Base-by-base conservation (phyloP, 2,329 filamentous ascomycete species). In the Aspergillus transmontanensis region DNA sequence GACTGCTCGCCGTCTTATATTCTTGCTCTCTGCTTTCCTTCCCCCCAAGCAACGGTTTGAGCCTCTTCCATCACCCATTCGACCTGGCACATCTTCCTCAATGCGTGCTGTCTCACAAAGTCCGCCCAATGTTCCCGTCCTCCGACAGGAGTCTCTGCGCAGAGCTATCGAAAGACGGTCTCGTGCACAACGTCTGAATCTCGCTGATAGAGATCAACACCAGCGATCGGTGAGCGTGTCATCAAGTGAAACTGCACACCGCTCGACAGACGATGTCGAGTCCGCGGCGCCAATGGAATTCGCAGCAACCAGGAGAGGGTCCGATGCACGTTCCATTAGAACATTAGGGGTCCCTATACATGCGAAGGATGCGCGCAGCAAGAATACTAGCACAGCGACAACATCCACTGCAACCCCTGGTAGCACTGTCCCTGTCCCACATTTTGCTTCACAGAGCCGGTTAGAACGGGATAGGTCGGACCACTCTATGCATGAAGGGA, bases 21-120 rank as follows among this genome's bases (percentile, higher is more conserved):
- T 87, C 66, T 73, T 88, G 16, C 80, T 88, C 4, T 82, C 86
- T 41, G 83, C 84, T 1, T 88, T 88, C 62, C 72, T 88, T 45
- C 86, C 86, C 12, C 76, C 82, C n/a, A 78, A 79, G 46, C 77
- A 80, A 61, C 76, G 78, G 21, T 66, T 76, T 23, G 79, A 80
- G 21, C 72, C 73, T 9, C 61, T 77, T 26, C 74, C 75, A 6
- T 81, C 79, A 6, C 77, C 77, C 1, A 66, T 78, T 7, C 73
- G 78, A 32, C 78, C 79, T 46, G 75, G 75, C 32, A 81, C 78
- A 6, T 78, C 79, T 12, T 71, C 81, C 7, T 86, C 83, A 3
- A 72, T 81, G 21, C 80, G 82, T 48, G 82, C 78, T 34, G 78
- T 82, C 64, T 86, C 84, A 7, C 83, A 85, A 66, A 86, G 84